Conservation (phyloP, 1,139 yeast genomes). For the Entelexis sorbosivorans region DNA sequence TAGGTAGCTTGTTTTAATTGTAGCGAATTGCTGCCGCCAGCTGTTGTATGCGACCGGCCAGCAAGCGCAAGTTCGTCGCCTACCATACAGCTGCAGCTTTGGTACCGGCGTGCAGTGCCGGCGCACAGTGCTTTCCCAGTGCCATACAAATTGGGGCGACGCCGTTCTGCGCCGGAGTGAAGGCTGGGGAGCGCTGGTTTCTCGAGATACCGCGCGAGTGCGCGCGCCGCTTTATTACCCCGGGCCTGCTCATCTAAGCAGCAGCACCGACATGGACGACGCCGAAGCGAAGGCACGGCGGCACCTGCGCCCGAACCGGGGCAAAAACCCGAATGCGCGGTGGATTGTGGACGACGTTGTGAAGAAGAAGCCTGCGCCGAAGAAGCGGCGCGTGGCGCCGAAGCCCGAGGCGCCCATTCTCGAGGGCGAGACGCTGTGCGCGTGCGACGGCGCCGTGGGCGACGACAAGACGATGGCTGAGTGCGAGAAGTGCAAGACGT, state of each 20-base stretch:
- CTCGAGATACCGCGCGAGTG: no score
- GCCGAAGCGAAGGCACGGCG: conserved; percentile 6
- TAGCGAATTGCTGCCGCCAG: no score
- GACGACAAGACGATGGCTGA: conserved; percentile 59
- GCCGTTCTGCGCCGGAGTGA: no score
- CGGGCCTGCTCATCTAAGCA: background rate
- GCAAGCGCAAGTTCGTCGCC: no score
- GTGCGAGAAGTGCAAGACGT: conserved; percentile 65
- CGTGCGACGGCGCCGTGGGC: conserved; percentile 14
- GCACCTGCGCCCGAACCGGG: conserved; percentile 20
- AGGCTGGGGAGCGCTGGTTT: no score
- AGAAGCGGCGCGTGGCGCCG: conserved; percentile 5
- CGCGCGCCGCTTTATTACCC: no score
- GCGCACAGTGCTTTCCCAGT: no score
- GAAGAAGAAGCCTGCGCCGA: conserved; percentile 1
- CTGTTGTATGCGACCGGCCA: no score
- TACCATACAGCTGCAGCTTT: no score
- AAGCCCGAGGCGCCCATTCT: background rate
- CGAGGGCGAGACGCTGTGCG: conserved; percentile 15
- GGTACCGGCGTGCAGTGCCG: no score
- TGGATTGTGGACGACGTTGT: conserved; percentile 14
- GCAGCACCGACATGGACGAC: conserved; percentile 2
- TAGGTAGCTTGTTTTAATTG: no score
- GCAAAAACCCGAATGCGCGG: conserved; percentile 22
- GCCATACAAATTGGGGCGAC: no score